phyloP scores from a whole-genome alignment of 2,329 filamentous ascomycete species.

The Diaporthe citri region DNA sequence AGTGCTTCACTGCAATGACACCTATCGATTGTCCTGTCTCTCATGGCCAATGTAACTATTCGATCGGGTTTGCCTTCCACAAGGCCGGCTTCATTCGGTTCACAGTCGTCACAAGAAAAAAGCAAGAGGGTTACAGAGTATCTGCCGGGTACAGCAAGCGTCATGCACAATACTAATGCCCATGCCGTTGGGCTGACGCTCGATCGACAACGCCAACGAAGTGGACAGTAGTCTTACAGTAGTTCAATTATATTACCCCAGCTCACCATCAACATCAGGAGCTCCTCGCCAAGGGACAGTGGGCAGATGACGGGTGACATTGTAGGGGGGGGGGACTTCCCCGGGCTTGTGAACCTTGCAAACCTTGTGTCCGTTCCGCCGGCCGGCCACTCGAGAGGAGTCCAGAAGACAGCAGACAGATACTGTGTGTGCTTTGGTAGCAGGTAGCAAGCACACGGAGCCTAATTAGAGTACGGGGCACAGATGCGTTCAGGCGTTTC shows the following conservation, averaged over 20 bases:
- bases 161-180: conserved; percentile 10
- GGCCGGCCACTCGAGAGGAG: not conserved
- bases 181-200: conserved; percentile 22
- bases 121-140: conserved; percentile 2
- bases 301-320: conserved; percentile 12
- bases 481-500: conserved; percentile 8
- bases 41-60: not conserved
- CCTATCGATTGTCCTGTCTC: not conserved
- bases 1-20: conserved; percentile 22
- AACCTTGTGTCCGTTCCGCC: conserved; percentile 11
- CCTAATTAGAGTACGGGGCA: conserved; percentile 29
- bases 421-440: not conserved
- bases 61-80: conserved; percentile 19
- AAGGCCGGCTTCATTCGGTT: not conserved
- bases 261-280: not conserved
- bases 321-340: not conserved
- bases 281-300: conserved; percentile 19
- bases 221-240: conserved; percentile 2
- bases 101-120: not conserved
- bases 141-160: conserved; percentile 13
- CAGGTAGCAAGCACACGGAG: conserved; percentile 24
- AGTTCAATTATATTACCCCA: conserved; percentile 4
- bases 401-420: not conserved
- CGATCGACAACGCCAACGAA: conserved; percentile 12
- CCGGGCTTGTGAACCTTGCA: conserved; percentile 18